Evolutionary conservation across 2,329 filamentous ascomycete species (phyloP), one percentile per base, ranked within the genome.

Genomic region (Lachnellula hyalina): DNA sequence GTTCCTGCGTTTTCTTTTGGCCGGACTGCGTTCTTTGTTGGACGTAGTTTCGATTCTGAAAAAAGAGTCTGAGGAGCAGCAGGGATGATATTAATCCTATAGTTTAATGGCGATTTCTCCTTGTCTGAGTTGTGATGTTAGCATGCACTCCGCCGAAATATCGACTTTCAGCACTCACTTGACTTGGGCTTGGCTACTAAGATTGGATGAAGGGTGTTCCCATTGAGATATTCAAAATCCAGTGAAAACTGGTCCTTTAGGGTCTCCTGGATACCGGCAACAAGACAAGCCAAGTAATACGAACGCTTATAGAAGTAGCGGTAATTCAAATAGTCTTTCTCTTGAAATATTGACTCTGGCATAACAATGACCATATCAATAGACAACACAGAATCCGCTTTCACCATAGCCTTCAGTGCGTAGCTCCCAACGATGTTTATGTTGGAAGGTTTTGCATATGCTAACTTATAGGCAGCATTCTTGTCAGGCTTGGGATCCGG

Each of bases 251-350:
- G 73, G 15, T 79, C 70, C 4, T 74, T 74, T 46, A 84, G 71
- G 3, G 79, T 73, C 38, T 80, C 75, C 60, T 84, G 83, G 51
- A 97, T 75, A 4, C 81, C 84, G 32, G 83, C 84, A 14, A 90
- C 85, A 53, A 97, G 75, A 61, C 88, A 90, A 35, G 92, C 90
- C 49, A 97, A 75, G 68, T 95, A 97, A 72, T 93, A 97, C 12
- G 94, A 89, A 60, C 92, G 80, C 67, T 96, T 95, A 74, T 96
- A 92, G 68, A 96, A 96, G 73, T 96, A 97, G 58, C 94, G 84
- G 75, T 94, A 81, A 70, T 96, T 91, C 49, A 92, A 79, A 69
- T 93, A 96, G 72, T 99, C 94, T 73, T 97, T 97, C 45, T 95
- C 89, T 67, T 96, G 90, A 65, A 97, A 92, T 12, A 96, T 73